Base-by-base conservation (phyloP, 129 eudicot genomes). In the Saposhnikovia divaricata region DNA sequence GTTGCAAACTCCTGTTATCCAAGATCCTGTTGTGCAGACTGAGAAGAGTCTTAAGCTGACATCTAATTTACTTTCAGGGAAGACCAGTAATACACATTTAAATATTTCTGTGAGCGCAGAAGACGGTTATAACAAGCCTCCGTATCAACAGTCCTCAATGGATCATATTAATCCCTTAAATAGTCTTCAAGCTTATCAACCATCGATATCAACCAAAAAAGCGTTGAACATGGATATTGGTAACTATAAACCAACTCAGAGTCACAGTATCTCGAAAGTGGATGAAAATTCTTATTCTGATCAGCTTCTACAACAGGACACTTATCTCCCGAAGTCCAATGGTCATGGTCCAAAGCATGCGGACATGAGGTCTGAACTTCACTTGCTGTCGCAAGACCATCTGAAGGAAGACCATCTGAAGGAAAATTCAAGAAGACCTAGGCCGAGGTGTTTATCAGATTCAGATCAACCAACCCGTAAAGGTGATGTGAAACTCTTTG, bases 401-500 rank as follows among this genome's bases (percentile, higher is more conserved):
- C 65, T 53, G 42, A 80, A 75, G 25, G 78, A 78, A 25, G 87
- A 87, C 79, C 85, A 81, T 76, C 65, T 53, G 42, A 80, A 75
- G 25, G 78, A 78, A 25, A 39, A 42, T 77, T 44, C 51, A 11
- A 72, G 79, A 7, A 66, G 79, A 74, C 73, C 83, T 45, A 61
- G 70, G 47, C 74, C 86, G 61, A 14, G 81, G 42, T 73, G 90
- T 78, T 86, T 87, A 0, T 77, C 85, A 28, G 86, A 82, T 68
- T 61, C 63, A 34, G 91, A 87, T 48, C 88, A 83, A 55, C 91
- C 92, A 44, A 47, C 82, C 42, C 76, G 81, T 55, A 87, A 75
- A 70, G 93, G 93, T 72, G 91, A 89, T 85, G 93, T 94, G 80
- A 94, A 94, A 76, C 87, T 94, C 14, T 94, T 94, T 37, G 98